Base-by-base conservation (phyloP, 2,329 filamentous ascomycete genomes). In the Sporothrix brunneoviolacea region DNA sequence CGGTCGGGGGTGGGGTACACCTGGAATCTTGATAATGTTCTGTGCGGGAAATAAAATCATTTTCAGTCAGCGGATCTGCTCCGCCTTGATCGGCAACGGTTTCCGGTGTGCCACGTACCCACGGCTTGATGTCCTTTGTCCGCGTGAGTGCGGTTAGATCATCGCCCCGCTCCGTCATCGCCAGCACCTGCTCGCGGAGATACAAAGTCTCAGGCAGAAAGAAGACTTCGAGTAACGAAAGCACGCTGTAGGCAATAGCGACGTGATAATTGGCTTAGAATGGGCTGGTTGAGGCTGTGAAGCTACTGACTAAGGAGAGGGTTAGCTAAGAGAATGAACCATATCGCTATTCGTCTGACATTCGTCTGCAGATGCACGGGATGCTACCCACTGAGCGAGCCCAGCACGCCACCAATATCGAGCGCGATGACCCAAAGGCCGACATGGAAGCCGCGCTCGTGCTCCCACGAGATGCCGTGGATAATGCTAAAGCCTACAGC, bases 161-260 rank as follows among this genome's bases (percentile, higher is more conserved):
- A 30, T 36, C 22, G 38, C 28, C 22, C 19, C 4, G 3, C 22
- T 22, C 19, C 7, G n/a, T 13, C 42, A 48, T 54, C 3, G 62
- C 60, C 2, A 75, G 65, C 72, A 79, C 76, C 4, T 68, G 59
- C 30, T 68, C 68, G 3, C 76, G 69, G 0, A 76, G 76, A 55
- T 80, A 80, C 5, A 80, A 64, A 0, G 77, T 80, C 61, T 80
- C 77, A 2, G 76, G 72, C 57, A 80, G 69, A 53, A 77, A 70
- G 3, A 70, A 58, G 15, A 78, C 50, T 56, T 79, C 72, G 2
- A 73, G 63, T 3, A 72, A 35, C 2, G 79, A 61, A 2, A 79
- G 64, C 0, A 67, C 58, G 1, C 61, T 75, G 53, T 79, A 77
- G 7, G 79, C 56, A 46, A 80, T 77, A 1, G 74, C 73, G 4